phyloP scores from a whole-genome alignment of 768 basidiomycete species.

The Boletus edulis region DNA sequence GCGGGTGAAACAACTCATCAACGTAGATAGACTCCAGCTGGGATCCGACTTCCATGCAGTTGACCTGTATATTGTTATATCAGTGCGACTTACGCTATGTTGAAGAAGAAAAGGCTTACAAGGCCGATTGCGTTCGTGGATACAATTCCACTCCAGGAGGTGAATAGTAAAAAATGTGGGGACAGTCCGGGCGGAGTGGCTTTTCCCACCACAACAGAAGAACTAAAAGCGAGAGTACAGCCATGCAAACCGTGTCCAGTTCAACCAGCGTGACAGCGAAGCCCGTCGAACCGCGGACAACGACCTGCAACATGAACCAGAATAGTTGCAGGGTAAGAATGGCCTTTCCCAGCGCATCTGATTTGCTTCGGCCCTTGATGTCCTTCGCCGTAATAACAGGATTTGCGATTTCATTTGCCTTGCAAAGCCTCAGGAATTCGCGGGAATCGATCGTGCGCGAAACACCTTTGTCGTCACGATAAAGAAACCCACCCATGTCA shows the following conservation, averaged over 20 bases:
- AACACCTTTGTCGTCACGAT: not conserved
- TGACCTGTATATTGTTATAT: too few relatives aligned
- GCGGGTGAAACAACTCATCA: too few relatives aligned
- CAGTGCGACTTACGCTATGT: too few relatives aligned
- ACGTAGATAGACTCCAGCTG: too few relatives aligned
- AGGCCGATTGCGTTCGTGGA: not conserved
- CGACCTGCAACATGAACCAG: conserved; percentile 1
- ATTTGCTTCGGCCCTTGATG: not conserved
- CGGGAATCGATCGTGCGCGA: not conserved
- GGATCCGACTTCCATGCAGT: too few relatives aligned
- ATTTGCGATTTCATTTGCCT: not conserved
- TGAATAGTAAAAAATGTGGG: not conserved
- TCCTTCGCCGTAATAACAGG: not conserved
- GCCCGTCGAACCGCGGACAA: not conserved
- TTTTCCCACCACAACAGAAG: conserved; percentile 2
- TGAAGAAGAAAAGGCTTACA: not conserved
- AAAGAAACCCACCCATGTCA: not conserved
- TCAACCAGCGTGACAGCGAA: conserved; percentile 1
- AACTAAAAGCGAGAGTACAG: not conserved
- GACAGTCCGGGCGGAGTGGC: not conserved
- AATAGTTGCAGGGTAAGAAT: not conserved
- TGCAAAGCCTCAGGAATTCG: not conserved
- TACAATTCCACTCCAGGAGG: not conserved
- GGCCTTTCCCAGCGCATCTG: not conserved
- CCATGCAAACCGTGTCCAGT: not conserved